Conservation (phyloP, 169 alveolate genomes). For the Babesia caballi region DNA sequence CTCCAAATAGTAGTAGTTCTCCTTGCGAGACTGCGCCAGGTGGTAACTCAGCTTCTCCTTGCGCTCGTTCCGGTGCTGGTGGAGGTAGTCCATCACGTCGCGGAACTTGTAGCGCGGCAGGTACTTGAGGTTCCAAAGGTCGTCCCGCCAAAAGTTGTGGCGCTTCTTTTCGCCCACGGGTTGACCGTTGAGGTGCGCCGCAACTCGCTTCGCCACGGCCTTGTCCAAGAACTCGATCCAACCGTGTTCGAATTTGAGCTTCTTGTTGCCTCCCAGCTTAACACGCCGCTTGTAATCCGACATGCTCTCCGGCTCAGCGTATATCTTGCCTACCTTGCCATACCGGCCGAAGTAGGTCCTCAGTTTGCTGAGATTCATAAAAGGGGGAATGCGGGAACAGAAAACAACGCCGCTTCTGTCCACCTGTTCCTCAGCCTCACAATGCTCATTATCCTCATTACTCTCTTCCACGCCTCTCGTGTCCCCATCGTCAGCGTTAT, state of each 20-base stretch:
- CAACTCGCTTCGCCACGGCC: slow-evolving; percentile 85
- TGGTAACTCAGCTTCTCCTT: slow-evolving; percentile 50
- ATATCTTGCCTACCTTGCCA: slow-evolving; percentile 81
- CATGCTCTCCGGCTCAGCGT: slow-evolving; percentile 72
- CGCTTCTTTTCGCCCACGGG: slow-evolving; percentile 88
- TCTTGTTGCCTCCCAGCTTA: slow-evolving; percentile 59
- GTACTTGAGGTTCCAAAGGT: slow-evolving; percentile 87
- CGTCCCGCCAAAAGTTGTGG: slow-evolving; percentile 85
- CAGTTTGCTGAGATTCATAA: slow-evolving; percentile 79
- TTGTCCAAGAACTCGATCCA: slow-evolving; percentile 89
- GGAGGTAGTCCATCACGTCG: slow-evolving; percentile 60
- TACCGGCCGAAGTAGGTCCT: slow-evolving; percentile 74
- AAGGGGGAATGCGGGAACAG: slow-evolving; percentile 84
- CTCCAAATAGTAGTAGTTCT: slow-evolving; percentile 48
- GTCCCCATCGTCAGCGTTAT: too few species aligned
- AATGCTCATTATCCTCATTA: too few species aligned
- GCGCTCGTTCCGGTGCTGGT: slow-evolving; percentile 19
- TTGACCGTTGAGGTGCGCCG: slow-evolving; percentile 82
- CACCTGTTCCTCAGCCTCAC: too few species aligned
- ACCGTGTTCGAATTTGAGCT: slow-evolving; percentile 71
- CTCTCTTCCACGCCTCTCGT: too few species aligned
- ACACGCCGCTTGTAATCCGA: slow-evolving; percentile 42
- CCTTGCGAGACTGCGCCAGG: slow-evolving; percentile 31
- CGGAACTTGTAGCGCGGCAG: slow-evolving; percentile 87
- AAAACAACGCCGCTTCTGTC: slow-evolving; percentile 80